Evolutionary conservation across 179 eudicot species (phyloP), one percentile per base, ranked within the genome.

Genomic region (Beta corolliflora): DNA sequence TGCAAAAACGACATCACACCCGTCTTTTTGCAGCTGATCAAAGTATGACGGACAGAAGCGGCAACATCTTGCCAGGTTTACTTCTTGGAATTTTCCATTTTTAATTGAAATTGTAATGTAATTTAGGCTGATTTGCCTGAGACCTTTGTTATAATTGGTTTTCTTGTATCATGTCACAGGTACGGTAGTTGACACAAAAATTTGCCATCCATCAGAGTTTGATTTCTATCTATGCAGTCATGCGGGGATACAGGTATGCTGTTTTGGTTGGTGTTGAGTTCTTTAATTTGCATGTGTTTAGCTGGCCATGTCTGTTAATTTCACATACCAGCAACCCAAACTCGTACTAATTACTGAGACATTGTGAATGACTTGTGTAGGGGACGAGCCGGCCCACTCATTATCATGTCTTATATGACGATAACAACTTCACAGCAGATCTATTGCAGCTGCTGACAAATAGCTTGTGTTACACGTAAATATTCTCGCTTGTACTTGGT

Each of bases 301-400:
- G 11, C 15, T 55, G 14, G 59, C 16, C 14, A 55, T 58, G 48
- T 10, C 25, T 2, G 44, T 41, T 16, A 12, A 25, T 48, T 19
- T 44, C 23, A n/a, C 44, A 3, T n/a, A 46, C 3, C 15, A 4
- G 31, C 19, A 5, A 48, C 14, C 56, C 7, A 45, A 4, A 8
- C 31, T 71, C 1, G 14, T 48, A 6, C 52, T 46, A 46, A 31
- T 2, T 61, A 12, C 36, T 74, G 14, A 73, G 1, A 21, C 10
- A 9, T 5, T 63, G 41, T 45, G 72, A 46, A 48, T 75, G 36
- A n/a, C 16, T 44, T 36, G 15, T 76, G 65, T 66, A 94, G 98
- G 98, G 98, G 18, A 93, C 96, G 0, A 94, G 97, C 77, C 86
- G 97, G 48, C 98, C 98, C 0, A 90, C 98, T 2, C 97, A 94